Evolutionary conservation across 306 rosid species (phyloP).

Genomic region (Trifolium repens): DNA sequence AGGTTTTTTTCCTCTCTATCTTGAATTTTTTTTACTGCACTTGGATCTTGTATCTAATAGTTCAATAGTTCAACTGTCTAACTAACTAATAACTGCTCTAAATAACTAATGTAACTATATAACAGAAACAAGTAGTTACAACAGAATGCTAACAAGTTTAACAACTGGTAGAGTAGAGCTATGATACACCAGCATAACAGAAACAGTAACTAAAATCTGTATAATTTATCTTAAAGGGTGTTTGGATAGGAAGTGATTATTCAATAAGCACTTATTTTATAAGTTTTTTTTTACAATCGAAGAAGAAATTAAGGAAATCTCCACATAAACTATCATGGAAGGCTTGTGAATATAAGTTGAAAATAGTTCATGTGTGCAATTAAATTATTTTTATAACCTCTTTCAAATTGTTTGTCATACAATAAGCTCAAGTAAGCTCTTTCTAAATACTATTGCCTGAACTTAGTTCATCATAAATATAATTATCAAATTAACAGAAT

Average conservation of each 20-base stretch:
- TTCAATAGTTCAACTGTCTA: too few species aligned
- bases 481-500: not conserved
- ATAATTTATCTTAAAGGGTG: not conserved
- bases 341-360: not conserved
- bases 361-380: not conserved
- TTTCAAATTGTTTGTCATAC: not conserved
- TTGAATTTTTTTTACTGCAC: not conserved
- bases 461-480: not conserved
- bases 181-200: not conserved
- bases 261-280: not conserved
- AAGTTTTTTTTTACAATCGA: not conserved
- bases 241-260: not conserved
- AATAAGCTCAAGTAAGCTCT: not conserved
- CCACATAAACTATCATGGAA: not conserved
- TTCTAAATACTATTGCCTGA: not conserved
- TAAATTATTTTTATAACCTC: not conserved
- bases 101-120: not conserved
- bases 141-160: not conserved
- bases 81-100: not conserved
- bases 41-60: not conserved
- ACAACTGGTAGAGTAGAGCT: not conserved
- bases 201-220: not conserved
- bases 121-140: too few species aligned
- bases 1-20: constrained; percentile 41
- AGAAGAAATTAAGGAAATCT: not conserved